Conservation (phyloP, 179 eudicot genomes). For the Sideroxylon spinosum region DNA sequence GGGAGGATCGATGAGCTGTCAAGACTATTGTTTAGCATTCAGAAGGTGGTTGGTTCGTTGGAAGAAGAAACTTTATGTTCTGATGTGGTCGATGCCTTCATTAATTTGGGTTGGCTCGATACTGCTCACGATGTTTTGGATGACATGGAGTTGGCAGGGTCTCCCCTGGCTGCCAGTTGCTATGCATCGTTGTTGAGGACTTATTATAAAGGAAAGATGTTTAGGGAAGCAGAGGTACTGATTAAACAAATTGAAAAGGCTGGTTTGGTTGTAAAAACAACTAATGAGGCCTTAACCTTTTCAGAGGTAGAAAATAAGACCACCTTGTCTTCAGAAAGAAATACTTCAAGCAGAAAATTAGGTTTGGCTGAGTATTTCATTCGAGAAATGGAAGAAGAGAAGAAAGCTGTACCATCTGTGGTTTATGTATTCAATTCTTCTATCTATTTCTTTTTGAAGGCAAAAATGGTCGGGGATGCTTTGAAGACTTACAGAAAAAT, state of each 20-base stretch:
- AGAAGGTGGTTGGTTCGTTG: constrained; percentile 26
- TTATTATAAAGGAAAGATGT: constrained; percentile 49
- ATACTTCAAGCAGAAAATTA: constrained; percentile 23
- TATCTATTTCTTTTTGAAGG: constrained; percentile 78
- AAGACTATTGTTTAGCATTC: constrained; percentile 47
- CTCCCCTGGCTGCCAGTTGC: constrained; percentile 27
- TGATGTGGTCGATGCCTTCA: constrained; percentile 65
- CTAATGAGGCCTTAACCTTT: constrained; percentile 30
- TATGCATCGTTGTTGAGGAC: constrained; percentile 56
- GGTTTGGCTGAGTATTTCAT: constrained; percentile 40
- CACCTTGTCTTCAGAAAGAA: constrained; percentile 12
- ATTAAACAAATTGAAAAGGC: constrained; percentile 45
- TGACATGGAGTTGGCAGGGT: constrained; percentile 53
- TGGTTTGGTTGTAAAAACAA: constrained; percentile 29
- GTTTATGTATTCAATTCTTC: constrained; percentile 62
- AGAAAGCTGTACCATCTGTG: constrained; percentile 22
- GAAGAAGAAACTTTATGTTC: constrained; percentile 35
- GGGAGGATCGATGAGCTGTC: constrained; percentile 57
- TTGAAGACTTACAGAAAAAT: constrained; percentile 56
- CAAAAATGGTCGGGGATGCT: constrained; percentile 82
- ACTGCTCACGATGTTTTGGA: constrained; percentile 90
- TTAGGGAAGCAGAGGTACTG: constrained; percentile 61
- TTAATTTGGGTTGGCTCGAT: constrained; percentile 73
- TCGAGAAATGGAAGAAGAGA: constrained; percentile 38
- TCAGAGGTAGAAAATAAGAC: constrained; percentile 21